A percentile compares a stretch with the other conserved stretches of the same genome.
phyloP scores from a whole-genome alignment of 2,329 filamentous ascomycete species.

The Venturia asperata region DNA sequence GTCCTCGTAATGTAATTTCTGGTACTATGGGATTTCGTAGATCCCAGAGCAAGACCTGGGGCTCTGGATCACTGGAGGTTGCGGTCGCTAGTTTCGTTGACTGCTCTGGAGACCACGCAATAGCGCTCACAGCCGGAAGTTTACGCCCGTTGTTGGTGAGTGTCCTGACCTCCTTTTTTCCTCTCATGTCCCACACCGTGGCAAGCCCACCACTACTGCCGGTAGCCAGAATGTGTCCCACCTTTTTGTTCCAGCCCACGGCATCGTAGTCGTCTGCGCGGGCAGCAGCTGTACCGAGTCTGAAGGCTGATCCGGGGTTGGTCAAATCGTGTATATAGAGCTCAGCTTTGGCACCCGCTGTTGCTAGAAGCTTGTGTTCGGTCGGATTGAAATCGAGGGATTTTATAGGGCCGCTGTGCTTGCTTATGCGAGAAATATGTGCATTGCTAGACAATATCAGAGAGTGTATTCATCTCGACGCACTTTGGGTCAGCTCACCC shows the following conservation, averaged over 20 bases:
- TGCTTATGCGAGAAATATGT: slow-evolving; percentile 77
- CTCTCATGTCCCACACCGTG: slow-evolving; percentile 97
- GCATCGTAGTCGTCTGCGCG: slow-evolving; percentile 94
- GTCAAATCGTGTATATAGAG: slow-evolving; percentile 93
- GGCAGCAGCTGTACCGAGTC: slow-evolving; percentile 78
- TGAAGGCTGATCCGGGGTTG: slow-evolving; percentile 79
- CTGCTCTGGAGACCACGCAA: slow-evolving; percentile 94
- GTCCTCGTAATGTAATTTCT: slow-evolving; percentile 79
- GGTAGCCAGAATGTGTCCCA: slow-evolving; percentile 90
- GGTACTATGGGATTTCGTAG: slow-evolving; percentile 92
- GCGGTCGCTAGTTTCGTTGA: slow-evolving; percentile 90
- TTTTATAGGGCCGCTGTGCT: slow-evolving; percentile 90
- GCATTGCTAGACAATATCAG: slow-evolving; percentile 50
- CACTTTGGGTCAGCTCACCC: slow-evolving; percentile 37
- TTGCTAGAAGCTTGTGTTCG: slow-evolving; percentile 83
- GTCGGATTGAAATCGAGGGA: slow-evolving; percentile 93
- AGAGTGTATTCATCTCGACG: not conserved
- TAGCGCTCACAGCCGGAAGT: slow-evolving; percentile 67
- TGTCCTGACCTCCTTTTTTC: slow-evolving; percentile 93
- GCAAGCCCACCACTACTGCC: slow-evolving; percentile 91
- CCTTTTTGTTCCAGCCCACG: slow-evolving; percentile 97
- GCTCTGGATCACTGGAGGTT: slow-evolving; percentile 79
- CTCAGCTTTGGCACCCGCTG: slow-evolving; percentile 89
- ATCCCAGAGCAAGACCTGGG: slow-evolving; percentile 89
- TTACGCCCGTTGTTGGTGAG: slow-evolving; percentile 86